Conservation (phyloP, 148 eudicot species). For the Persicaria tinctoria region DNA sequence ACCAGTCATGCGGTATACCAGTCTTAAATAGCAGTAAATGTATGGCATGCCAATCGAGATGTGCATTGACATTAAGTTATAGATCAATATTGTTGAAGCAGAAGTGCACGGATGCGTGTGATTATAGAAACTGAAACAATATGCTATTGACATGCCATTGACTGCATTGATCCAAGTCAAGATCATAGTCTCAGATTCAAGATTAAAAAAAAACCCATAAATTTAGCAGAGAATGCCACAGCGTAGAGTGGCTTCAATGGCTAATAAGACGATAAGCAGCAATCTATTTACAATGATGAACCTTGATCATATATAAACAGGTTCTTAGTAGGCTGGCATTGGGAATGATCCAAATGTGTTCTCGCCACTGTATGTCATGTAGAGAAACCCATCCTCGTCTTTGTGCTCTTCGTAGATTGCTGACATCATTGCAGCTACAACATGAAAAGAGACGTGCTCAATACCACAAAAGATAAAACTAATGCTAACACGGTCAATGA, state of each 20-base stretch:
- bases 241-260: not conserved
- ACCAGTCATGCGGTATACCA: too few relatives aligned
- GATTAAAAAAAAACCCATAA: not conserved
- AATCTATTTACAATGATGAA: not conserved
- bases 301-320: not conserved
- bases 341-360: conserved; percentile 62
- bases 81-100: not conserved
- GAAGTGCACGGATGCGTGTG: not conserved
- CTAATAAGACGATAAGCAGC: not conserved
- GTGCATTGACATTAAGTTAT: not conserved
- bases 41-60: not conserved
- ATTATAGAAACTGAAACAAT: not conserved
- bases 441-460: not conserved
- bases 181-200: not conserved
- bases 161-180: not conserved
- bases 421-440: conserved; percentile 89
- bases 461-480: not conserved
- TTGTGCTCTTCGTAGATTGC: conserved; percentile 94
- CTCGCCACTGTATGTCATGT: conserved; percentile 99
- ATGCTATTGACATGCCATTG: not conserved
- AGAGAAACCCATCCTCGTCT: conserved; percentile 94
- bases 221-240: not conserved
- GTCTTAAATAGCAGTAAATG: too few relatives aligned
- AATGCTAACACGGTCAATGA: too few relatives aligned
- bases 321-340: not conserved